Evolutionary conservation across 106 monocot genomes (phyloP).

Genomic region (Acorus calamus): DNA sequence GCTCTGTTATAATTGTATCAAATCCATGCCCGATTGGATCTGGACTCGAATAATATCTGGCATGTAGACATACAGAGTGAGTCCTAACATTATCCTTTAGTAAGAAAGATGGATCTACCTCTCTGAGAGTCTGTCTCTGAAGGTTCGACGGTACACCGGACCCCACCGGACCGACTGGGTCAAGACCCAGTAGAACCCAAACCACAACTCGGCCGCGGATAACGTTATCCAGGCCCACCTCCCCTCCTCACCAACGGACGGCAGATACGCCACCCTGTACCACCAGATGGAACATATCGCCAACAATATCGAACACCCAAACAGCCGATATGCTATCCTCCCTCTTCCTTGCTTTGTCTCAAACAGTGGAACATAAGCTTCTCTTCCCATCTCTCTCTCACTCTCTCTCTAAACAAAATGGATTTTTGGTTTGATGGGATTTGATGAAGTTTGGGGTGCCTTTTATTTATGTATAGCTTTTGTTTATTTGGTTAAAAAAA

Average conservation of each 20-base stretch:
- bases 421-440: too few relatives aligned
- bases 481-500: too few relatives aligned
- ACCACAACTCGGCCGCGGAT: constrained; percentile 52
- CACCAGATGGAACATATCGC: constrained; percentile 27
- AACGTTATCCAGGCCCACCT: constrained; percentile 50
- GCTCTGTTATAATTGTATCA: too few relatives aligned
- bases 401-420: constrained; percentile 4
- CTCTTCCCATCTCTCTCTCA: not conserved
- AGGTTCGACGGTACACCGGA: constrained; percentile 30
- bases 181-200: constrained; percentile 51
- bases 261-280: constrained; percentile 31
- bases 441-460: too few relatives aligned
- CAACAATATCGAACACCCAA: constrained; percentile 17
- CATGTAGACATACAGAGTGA: too few relatives aligned
- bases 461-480: too few relatives aligned
- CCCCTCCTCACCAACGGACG: constrained; percentile 11
- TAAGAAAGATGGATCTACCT: constrained; percentile 19
- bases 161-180: constrained; percentile 55
- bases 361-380: constrained; percentile 28
- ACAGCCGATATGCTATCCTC: constrained; percentile 22
- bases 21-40: too few relatives aligned
- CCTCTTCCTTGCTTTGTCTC: constrained; percentile 27
- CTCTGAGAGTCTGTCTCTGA: constrained; percentile 36
- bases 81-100: too few relatives aligned
- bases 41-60: too few relatives aligned